These are phyloP conservation scores for Phytopythium litorale DNA, from an alignment of 352 stramenopile species.

Conservation along the genomic window DNA sequence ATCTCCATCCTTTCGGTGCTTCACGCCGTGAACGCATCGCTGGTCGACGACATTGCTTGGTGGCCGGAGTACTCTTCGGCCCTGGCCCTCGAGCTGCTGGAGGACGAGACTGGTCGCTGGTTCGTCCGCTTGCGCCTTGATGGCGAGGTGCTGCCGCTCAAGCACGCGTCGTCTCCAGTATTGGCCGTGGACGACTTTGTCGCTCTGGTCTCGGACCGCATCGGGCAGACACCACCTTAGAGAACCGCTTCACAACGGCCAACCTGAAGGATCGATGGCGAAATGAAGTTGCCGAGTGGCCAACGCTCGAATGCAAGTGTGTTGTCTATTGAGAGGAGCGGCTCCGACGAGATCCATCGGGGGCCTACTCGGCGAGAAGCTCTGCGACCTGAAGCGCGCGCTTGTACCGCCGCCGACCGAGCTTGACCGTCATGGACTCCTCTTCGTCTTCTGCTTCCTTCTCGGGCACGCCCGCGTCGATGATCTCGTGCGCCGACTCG, in stretches of 20 bases:
- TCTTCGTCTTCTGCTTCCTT: constrained; percentile 50
- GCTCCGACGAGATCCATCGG: constrained; percentile 10
- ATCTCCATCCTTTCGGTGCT: constrained; percentile 75
- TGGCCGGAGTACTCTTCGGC: constrained; percentile 76
- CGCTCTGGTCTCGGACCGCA: constrained; percentile 37
- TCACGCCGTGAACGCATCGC: constrained; percentile 44
- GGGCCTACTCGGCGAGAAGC: constrained; percentile 33
- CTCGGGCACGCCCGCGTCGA: constrained; percentile 52
- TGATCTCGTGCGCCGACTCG: constrained; percentile 64
- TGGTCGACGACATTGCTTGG: constrained; percentile 43
- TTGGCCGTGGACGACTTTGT: constrained; percentile 35
- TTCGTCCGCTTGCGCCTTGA: constrained; percentile 60
- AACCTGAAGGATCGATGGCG: neutral
- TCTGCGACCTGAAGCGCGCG: constrained; percentile 73
- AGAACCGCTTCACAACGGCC: neutral
- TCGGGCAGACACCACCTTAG: constrained; percentile 15
- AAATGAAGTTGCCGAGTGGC: neutral
- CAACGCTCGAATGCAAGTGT: neutral
- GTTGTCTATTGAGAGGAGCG: neutral
- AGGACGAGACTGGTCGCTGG: constrained; percentile 48
- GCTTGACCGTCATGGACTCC: constrained; percentile 49
- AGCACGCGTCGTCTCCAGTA: constrained; percentile 14
- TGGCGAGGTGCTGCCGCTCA: constrained; percentile 30
- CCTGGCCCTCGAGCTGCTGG: constrained; percentile 62
- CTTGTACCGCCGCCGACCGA: constrained; percentile 73